Base-by-base conservation (phyloP, 75 land plant genomes). In the Pinus tabuliformis region DNA sequence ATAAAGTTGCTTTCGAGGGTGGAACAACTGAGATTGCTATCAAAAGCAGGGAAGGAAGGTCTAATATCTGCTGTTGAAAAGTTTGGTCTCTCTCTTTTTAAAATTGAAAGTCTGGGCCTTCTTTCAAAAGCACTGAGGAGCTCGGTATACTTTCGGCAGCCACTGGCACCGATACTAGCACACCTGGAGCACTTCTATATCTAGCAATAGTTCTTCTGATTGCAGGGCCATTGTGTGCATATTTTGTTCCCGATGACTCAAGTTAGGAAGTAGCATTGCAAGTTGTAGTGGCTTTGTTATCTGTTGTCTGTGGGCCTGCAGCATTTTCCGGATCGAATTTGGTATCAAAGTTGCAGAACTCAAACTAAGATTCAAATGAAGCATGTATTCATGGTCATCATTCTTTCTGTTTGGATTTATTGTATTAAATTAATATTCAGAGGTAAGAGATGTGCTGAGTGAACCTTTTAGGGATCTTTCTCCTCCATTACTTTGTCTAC, bases 41-140 rank as follows among this genome's bases (percentile, higher is more conserved):
- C 87, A 76, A 97, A 97, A 76, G 99, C 99, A 30, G 98, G 94
- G 84, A 97, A 89, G 70, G 98, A 95, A 11, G 99, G 99, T 33
- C 71, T 97, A 3, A 79, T 97, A n/a, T 90, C 99, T 1, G 86
- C 91, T 18, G 98, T 95, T 0, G 99, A 94, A 88, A 92, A 85
- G 33, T 75, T 82, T 17, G 99, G 99, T 9, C 74, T 97, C 72
- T 93, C 99, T 0, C 85, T 97, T 6, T 90, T 95, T 11, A 54
- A 85, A 4, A 91, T 97, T 3, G 98, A 97, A 87, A 89, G 81
- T 70, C 84, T 92, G 33, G 99, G 99, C n/a, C 89, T 97, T 14
- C 91, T 94, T n/a, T 97, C 99, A 12, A 97, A 92, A 79, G 98
- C 99, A 1, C 93, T n/a, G n/a, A 97, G 71, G 95, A 92, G 30